A percentile compares a stretch with the other conserved stretches of the same genome.
Evolutionary conservation across 768 basidiomycete genomes (phyloP).

Genomic region (Tremella mesenterica): DNA sequence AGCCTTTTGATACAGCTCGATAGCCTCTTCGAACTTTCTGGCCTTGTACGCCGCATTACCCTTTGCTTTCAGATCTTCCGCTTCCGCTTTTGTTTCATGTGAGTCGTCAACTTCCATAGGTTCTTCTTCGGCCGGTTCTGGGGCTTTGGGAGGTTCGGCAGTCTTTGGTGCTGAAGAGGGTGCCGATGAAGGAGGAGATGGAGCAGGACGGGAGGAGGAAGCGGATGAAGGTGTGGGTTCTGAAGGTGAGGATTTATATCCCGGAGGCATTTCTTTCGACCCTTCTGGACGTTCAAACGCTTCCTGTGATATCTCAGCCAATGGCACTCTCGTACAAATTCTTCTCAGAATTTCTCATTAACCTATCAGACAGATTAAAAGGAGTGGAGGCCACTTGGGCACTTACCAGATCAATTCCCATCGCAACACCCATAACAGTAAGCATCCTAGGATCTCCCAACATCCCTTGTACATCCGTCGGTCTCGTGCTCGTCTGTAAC

Average conservation of each 20-base stretch:
- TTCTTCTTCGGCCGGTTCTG: slow-evolving; percentile 45
- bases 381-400: slow-evolving; percentile 54
- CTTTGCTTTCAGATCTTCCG: slow-evolving; percentile 67
- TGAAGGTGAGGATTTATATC: slow-evolving; percentile 38
- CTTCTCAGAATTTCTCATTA: neutral
- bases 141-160: neutral
- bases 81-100: slow-evolving; percentile 69
- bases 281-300: slow-evolving; percentile 76
- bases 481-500: slow-evolving; percentile 29
- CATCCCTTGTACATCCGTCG: slow-evolving; percentile 47
- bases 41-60: slow-evolving; percentile 79
- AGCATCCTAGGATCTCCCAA: slow-evolving; percentile 80
- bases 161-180: slow-evolving; percentile 12
- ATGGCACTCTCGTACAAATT: neutral
- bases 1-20: slow-evolving; percentile 66
- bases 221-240: slow-evolving; percentile 25
- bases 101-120: slow-evolving; percentile 56
- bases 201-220: slow-evolving; percentile 37
- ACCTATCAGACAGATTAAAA: no score
- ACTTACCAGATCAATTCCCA: slow-evolving; percentile 73
- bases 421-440: slow-evolving; percentile 72
- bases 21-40: slow-evolving; percentile 69
- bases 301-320: slow-evolving; percentile 45
- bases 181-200: slow-evolving; percentile 32
- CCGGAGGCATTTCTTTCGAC: slow-evolving; percentile 67